Percentiles rank a stretch among this genome's conserved stretches.
Conservation (phyloP, 2,329 filamentous ascomycete species). For the Cladosporium sp. region DNA sequence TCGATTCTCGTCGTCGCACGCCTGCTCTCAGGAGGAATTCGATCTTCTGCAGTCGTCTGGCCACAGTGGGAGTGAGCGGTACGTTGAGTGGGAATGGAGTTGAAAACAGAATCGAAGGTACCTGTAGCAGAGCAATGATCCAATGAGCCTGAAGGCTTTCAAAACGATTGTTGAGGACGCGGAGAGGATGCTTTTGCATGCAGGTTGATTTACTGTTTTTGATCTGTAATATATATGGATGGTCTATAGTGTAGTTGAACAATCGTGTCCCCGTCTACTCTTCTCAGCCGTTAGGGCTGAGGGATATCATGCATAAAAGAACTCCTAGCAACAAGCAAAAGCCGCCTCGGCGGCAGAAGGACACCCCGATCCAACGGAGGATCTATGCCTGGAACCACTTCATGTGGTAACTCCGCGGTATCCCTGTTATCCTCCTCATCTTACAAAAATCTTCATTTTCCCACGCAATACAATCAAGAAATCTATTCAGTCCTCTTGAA, state of each 20-base stretch:
- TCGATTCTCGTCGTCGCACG: not conserved
- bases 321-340: constrained; percentile 12
- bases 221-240: not conserved
- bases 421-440: constrained; percentile 1
- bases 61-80: not conserved
- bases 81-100: not conserved
- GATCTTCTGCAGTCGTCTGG: not conserved
- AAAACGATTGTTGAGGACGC: no score
- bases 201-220: not conserved
- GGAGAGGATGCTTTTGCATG: not conserved
- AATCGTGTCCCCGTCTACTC: constrained; percentile 33
- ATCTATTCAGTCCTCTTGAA: constrained; percentile 48
- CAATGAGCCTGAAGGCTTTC: no score
- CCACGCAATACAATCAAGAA: not conserved
- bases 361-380: not conserved
- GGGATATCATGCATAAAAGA: not conserved
- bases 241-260: not conserved
- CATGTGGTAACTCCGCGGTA: not conserved
- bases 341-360: not conserved
- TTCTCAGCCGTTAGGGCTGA: not conserved
- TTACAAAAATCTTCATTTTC: not conserved
- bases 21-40: not conserved
- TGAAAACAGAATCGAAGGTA: no score
- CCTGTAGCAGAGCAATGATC: no score
- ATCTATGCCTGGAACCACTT: no score